Evolutionary conservation across 768 basidiomycete species (phyloP).

Genomic region (Baorangia bicolor): DNA sequence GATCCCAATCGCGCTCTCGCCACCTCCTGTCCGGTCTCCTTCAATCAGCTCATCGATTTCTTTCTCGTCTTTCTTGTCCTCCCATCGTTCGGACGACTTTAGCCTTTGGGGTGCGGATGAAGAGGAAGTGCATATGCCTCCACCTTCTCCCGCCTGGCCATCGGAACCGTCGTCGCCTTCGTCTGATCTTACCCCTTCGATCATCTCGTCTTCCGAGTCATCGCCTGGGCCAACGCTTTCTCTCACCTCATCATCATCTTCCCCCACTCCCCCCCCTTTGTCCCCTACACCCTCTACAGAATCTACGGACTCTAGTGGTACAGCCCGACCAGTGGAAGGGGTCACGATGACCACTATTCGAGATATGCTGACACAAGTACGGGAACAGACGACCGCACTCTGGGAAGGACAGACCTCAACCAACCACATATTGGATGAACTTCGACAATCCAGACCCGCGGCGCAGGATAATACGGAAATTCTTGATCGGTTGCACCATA

Average conservation of each 20-base stretch:
- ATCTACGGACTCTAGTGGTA: conserved; percentile 34
- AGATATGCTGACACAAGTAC: conserved; percentile 54
- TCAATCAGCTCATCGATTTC: conserved; percentile 41
- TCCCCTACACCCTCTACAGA: conserved; percentile 35
- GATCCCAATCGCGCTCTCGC: conserved; percentile 39
- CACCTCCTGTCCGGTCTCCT: conserved; percentile 42
- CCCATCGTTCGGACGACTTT: conserved; percentile 75
- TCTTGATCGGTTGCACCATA: conserved; percentile 28
- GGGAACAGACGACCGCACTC: conserved; percentile 57
- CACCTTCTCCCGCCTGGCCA: conserved; percentile 39
- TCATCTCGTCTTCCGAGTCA: conserved; percentile 33
- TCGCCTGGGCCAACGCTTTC: conserved; percentile 41
- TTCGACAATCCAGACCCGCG: conserved; percentile 49
- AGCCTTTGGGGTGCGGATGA: conserved; percentile 42
- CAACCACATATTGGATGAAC: conserved; percentile 59
- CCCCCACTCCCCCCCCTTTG: conserved; percentile 36
- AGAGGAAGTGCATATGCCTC: conserved; percentile 16
- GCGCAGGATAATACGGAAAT: conserved; percentile 41
- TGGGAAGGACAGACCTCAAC: conserved; percentile 62
- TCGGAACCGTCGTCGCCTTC: conserved; percentile 32
- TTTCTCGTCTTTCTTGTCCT: conserved; percentile 47
- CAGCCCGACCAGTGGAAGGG: conserved; percentile 36
- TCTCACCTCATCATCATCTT: conserved; percentile 35
- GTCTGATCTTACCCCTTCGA: conserved; percentile 31
- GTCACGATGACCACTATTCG: conserved; percentile 45